Conservation (phyloP, 768 basidiomycete genomes). For the Lactifluus subvellereus region DNA sequence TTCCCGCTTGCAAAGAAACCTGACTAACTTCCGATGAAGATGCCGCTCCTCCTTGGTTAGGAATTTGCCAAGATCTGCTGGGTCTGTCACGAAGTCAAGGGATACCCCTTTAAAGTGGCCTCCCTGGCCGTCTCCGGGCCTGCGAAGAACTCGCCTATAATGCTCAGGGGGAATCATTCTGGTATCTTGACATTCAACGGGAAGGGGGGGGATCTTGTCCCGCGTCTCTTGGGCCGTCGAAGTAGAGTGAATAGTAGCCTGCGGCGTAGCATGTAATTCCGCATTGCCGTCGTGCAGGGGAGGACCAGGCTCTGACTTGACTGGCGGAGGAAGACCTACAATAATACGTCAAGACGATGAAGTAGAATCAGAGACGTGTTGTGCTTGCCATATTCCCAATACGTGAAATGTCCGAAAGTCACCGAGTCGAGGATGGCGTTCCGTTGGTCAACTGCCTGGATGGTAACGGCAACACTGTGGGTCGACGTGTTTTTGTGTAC, state of each 20-base stretch:
- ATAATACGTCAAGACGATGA: not conserved
- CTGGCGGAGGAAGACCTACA: not conserved
- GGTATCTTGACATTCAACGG: not conserved
- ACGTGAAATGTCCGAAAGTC: constrained; percentile 68
- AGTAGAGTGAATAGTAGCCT: not conserved
- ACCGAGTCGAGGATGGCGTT: constrained; percentile 55
- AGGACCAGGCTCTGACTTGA: not conserved
- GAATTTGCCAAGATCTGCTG: constrained; percentile 47
- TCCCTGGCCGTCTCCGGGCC: constrained; percentile 28
- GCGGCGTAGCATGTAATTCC: not conserved
- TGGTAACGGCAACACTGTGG: constrained; percentile 47
- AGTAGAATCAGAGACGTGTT: not conserved
- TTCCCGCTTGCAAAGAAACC: constrained; percentile 74
- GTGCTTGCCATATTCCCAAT: constrained; percentile 43
- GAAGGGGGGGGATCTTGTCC: not conserved
- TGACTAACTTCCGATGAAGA: constrained; percentile 76
- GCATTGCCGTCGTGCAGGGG: not conserved
- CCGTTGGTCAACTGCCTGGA: constrained; percentile 55
- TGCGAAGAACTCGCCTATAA: constrained; percentile 20
- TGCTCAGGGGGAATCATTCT: not conserved
- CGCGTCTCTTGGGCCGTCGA: not conserved
- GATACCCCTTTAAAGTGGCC: constrained; percentile 45
- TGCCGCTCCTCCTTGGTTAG: constrained; percentile 64
- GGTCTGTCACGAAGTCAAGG: constrained; percentile 55
- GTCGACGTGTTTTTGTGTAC: constrained; percentile 33